Evolutionary conservation across 805 yeast species (phyloP), one percentile per base, ranked within the genome.

Genomic region (Metschnikowia continentalis): DNA sequence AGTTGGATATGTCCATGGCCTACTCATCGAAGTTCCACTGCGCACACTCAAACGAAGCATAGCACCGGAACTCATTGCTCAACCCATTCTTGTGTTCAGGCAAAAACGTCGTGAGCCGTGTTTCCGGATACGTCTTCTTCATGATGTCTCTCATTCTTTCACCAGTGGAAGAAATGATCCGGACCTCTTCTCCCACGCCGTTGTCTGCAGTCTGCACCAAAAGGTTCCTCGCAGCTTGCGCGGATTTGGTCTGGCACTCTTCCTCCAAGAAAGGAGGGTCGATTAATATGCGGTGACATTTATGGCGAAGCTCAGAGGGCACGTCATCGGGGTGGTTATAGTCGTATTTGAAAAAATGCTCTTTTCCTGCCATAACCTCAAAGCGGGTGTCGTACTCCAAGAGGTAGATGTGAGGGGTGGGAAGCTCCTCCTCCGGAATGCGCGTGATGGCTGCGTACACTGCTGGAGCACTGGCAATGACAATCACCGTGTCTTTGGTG

Each of bases 201-300:
- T 83, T 77, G 1, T 65, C 61, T 41, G 63, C 68, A 41, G 82
- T 79, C 2, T 57, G 54, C 35, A 66, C 70, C 48, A 88, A 63
- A 46, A 90, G 66, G 23, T 80, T 75, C 26, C 82, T 74, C 0
- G 92, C 95, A 8, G 76, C 72, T 42, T 52, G 51, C 1, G 75
- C 65, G 1, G 74, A 83, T 55, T 88, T 88, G 10, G 79, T 73
- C 66, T 90, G 97, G 62, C 96, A 90, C 50, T 86, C 89, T 42
- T 78, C 81, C 59, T 87, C 88, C 53, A 91, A 71, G 62, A 88
- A 90, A 19, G 97, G 97, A 7, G 97, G 97, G 65, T 90, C 97
- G 8, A 89, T 82, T 50, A 90, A 67, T 7, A 90, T 64, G 58
- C 95, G 70, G 62, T 90, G 84, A 42, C 88, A 84, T 60, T 78